phyloP scores from a whole-genome alignment of 1,284 basidiomycete genomes.

The Ustilago curta region DNA sequence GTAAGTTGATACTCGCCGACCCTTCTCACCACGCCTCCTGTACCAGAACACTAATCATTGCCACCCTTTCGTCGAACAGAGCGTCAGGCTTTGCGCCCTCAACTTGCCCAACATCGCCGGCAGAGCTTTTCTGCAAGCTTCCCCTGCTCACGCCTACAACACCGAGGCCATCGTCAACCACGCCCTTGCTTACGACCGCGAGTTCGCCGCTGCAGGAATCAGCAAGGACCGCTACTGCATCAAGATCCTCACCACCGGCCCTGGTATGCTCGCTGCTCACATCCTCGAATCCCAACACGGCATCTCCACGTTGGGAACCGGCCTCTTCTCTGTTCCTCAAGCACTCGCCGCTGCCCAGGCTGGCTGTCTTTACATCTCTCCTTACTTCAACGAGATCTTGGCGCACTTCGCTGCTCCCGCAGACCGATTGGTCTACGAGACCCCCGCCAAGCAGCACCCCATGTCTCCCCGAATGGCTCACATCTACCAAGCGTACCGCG shows the following conservation, averaged over 20 bases:
- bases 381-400: slow-evolving; percentile 68
- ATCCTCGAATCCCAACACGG: slow-evolving; percentile 54
- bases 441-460: slow-evolving; percentile 31
- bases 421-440: slow-evolving; percentile 21
- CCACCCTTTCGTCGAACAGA: neutral
- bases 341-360: slow-evolving; percentile 68
- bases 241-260: slow-evolving; percentile 69
- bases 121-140: slow-evolving; percentile 31
- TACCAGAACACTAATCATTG: too few relatives aligned
- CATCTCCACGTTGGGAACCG: slow-evolving; percentile 68
- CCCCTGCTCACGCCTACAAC: slow-evolving; percentile 30
- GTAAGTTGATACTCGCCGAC: too few relatives aligned
- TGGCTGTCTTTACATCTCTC: slow-evolving; percentile 65
- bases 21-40: too few relatives aligned
- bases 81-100: slow-evolving; percentile 28
- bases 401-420: slow-evolving; percentile 56
- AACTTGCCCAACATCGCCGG: slow-evolving; percentile 38
- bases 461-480: slow-evolving; percentile 40
- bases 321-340: slow-evolving; percentile 66
- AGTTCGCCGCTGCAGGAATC: slow-evolving; percentile 28
- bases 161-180: slow-evolving; percentile 27
- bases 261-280: slow-evolving; percentile 65
- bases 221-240: slow-evolving; percentile 65
- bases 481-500: slow-evolving; percentile 43
- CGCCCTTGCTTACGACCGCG: slow-evolving; percentile 30